These are phyloP conservation scores for Tetradesmus lagerheimii DNA, from an alignment of 139 green algal species.

Conservation along the genomic window DNA sequence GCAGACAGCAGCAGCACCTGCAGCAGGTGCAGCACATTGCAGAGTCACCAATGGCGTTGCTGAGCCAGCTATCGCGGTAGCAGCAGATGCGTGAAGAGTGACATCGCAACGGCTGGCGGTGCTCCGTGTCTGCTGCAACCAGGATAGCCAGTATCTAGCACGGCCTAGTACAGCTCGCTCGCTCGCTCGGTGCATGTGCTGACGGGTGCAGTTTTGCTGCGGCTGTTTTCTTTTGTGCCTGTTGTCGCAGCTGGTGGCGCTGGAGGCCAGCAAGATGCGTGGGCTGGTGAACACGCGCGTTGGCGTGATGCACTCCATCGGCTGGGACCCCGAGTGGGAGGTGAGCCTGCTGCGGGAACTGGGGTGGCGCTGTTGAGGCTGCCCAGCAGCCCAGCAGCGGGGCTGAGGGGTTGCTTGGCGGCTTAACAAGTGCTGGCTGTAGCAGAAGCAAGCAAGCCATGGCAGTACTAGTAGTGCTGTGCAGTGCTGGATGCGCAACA, in stretches of 20 bases:
- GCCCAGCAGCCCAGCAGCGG: neutral
- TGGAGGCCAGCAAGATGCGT: constrained; percentile 70
- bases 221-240: neutral
- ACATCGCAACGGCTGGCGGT: too few species aligned
- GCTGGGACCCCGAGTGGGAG: constrained; percentile 91
- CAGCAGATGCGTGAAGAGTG: neutral
- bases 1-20: neutral
- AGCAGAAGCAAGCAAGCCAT: neutral
- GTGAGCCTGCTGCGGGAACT: constrained; percentile 78
- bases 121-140: too few species aligned
- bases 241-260: constrained; percentile 67
- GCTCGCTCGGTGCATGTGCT: neutral
- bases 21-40: neutral
- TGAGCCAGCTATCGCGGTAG: neutral
- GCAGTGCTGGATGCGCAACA: neutral
- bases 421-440: neutral
- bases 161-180: too few species aligned
- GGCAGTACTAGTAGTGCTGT: neutral
- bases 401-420: neutral
- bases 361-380: constrained; percentile 55
- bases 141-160: too few species aligned
- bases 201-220: neutral
- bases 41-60: neutral
- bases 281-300: constrained; percentile 70
- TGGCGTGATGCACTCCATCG: constrained; percentile 61